Evolutionary conservation across 306 rosid species (phyloP).

Genomic region (Malus orientalis): DNA sequence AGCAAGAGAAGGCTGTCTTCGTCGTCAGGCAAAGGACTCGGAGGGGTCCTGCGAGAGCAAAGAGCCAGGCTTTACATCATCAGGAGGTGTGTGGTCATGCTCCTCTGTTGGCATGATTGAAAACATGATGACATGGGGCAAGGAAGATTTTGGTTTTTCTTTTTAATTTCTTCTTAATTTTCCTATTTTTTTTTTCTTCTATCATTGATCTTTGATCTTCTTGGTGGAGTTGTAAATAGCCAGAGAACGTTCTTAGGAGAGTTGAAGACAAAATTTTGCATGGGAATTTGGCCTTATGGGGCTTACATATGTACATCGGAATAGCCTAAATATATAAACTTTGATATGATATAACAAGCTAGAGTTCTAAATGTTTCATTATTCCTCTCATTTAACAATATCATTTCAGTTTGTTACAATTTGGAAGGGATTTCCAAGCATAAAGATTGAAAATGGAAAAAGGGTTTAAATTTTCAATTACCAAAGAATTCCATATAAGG

Average conservation of each 20-base stretch:
- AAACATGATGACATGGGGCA: background rate
- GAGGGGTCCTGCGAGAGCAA: slow-evolving; percentile 77
- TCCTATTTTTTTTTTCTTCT: background rate
- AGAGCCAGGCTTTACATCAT: slow-evolving; percentile 84
- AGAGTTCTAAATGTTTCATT: background rate
- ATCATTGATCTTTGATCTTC: background rate
- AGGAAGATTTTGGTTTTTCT: background rate
- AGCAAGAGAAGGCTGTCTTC: slow-evolving; percentile 75
- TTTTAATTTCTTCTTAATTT: too few species aligned
- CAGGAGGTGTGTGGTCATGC: slow-evolving; percentile 97
- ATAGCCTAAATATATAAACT: slow-evolving; percentile 31
- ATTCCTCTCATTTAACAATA: too few species aligned
- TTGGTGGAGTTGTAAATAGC: slow-evolving; percentile 22
- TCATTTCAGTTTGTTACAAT: background rate
- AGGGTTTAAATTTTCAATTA: background rate
- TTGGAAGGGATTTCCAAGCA: background rate
- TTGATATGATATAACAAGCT: slow-evolving; percentile 9
- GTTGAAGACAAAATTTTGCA: slow-evolving; percentile 20
- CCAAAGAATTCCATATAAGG: background rate
- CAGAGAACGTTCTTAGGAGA: slow-evolving; percentile 1
- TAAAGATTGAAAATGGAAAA: background rate
- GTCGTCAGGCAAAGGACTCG: slow-evolving; percentile 67
- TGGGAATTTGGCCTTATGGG: background rate
- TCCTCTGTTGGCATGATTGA: slow-evolving; percentile 92
- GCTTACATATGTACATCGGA: slow-evolving; percentile 39